Base-by-base conservation (phyloP, 305 asterid species). In the Fraxinus dipetala region DNA sequence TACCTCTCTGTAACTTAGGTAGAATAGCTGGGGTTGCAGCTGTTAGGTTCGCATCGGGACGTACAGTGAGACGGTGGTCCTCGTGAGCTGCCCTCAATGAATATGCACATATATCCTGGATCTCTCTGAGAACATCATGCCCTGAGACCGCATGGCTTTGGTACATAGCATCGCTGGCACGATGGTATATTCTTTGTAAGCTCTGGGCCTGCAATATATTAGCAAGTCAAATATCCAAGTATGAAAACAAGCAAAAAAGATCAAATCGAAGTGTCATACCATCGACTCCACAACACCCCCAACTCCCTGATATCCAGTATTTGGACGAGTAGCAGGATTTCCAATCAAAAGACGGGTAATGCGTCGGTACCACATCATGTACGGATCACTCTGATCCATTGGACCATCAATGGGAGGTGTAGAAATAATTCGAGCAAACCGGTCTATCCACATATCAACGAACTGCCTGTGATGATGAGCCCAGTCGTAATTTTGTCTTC, bases 401-500 rank as follows among this genome's bases (percentile, higher is more conserved):
- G 84, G 86, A 43, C 89, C 65, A 34, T 88, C 87, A 74, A 87
- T 13, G 11, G 80, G 87, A 69, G 91, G 86, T 35, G 86, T 87
- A 51, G 87, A 80, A 72, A 91, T 83, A 61, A 88, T 83, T 1
- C 92, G 89, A 70, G 87, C 87, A 79, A 78, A 77, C 51, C 93
- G 93, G 70, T 87, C 86, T 2, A 90, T 84, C 98, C 97, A 93
- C 93, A 92, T 88, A 84, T 91, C 93, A 48, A 93, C 91, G 78
- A 87, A 92, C 51, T 92, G 93, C 85, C 84, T 86, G 85, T 89
- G 91, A 84, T 89, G 94, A 11, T 79, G 90, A 24, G 89, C 90
- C 93, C 94, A 92, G 78, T 92, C 91, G 26, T 89, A 88, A 74
- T 91, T 92, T 87, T 93, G 97, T 83, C 97, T 88, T 78, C 95